A percentile compares a stretch with the other conserved stretches of the same genome.
Conservation (phyloP, 495 filamentous ascomycete species). For the Clavariopsis aquatica region DNA sequence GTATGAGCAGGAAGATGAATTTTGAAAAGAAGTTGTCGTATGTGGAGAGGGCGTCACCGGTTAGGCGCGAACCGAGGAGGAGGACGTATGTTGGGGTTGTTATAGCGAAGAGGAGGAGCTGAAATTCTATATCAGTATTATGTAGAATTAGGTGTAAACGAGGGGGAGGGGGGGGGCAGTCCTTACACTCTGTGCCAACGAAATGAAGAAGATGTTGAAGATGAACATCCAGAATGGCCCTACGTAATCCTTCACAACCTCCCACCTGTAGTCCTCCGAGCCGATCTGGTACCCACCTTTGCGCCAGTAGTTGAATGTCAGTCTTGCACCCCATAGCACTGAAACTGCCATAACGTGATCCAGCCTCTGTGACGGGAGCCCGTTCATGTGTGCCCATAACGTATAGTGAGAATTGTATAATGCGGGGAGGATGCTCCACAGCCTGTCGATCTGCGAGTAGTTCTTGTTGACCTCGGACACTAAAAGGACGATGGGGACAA, state of each 20-base stretch:
- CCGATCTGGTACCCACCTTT: conserved; percentile 88
- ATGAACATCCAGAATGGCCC: conserved; percentile 67
- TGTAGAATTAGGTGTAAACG: conserved; percentile 14
- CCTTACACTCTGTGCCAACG: conserved; percentile 74
- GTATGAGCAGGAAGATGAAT: conserved; percentile 66
- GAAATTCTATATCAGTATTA: neutral
- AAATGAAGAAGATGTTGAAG: conserved; percentile 87
- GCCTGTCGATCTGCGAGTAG: conserved; percentile 89
- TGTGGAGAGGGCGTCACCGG: conserved; percentile 46
- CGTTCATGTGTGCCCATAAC: conserved; percentile 72
- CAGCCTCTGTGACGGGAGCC: conserved; percentile 69
- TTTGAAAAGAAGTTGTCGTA: conserved; percentile 70
- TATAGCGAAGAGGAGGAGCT: conserved; percentile 68
- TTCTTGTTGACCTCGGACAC: conserved; percentile 83
- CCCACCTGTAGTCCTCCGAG: conserved; percentile 93
- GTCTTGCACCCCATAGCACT: conserved; percentile 79
- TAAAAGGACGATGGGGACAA: conserved; percentile 69
- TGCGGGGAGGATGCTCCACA: conserved; percentile 87
- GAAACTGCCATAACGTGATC: conserved; percentile 73
- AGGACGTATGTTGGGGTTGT: conserved; percentile 82
- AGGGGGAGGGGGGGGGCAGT: conserved; percentile 19
- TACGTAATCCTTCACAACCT: conserved; percentile 54
- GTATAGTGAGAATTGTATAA: conserved; percentile 87
- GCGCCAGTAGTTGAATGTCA: conserved; percentile 97
- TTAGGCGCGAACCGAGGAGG: conserved; percentile 57